These are phyloP conservation scores for Phytophthora hibernalis DNA, from an alignment of 352 stramenopile genomes.

Conservation along the genomic window DNA sequence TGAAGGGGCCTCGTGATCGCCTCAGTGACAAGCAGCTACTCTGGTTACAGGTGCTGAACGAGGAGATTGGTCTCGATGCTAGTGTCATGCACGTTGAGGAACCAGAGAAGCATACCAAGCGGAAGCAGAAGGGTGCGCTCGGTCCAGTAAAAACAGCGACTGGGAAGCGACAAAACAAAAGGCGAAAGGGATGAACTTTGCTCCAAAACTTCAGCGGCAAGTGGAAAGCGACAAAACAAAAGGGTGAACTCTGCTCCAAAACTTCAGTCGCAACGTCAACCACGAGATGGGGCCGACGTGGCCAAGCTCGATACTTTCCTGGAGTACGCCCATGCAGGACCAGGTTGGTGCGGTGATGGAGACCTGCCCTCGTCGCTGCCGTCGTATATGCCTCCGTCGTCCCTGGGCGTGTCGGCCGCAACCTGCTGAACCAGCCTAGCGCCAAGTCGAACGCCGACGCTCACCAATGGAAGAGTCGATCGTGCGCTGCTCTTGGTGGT, in stretches of 20 bases:
- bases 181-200: slow-evolving; percentile 23
- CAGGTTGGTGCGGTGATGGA: slow-evolving; percentile 42
- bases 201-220: no score
- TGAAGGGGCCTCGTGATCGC: slow-evolving; percentile 86
- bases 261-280: no score
- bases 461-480: slow-evolving; percentile 77
- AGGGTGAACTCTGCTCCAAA: no score
- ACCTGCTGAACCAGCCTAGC: slow-evolving; percentile 36
- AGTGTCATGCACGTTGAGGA: slow-evolving; percentile 83
- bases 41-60: slow-evolving; percentile 75
- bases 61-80: slow-evolving; percentile 59
- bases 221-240: no score
- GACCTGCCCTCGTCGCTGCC: slow-evolving; percentile 77
- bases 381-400: slow-evolving; percentile 67
- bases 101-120: slow-evolving; percentile 54
- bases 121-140: slow-evolving; percentile 27
- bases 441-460: slow-evolving; percentile 37
- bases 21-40: slow-evolving; percentile 86
- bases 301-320: no score
- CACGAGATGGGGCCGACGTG: no score
- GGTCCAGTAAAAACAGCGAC: slow-evolving; percentile 15
- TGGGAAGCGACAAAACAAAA: slow-evolving; percentile 20
- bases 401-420: slow-evolving; percentile 20
- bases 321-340: no score
- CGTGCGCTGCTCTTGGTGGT: no score